phyloP scores from a whole-genome alignment of 2,329 filamentous ascomycete genomes.

The Fusarium pseudonygamai region DNA sequence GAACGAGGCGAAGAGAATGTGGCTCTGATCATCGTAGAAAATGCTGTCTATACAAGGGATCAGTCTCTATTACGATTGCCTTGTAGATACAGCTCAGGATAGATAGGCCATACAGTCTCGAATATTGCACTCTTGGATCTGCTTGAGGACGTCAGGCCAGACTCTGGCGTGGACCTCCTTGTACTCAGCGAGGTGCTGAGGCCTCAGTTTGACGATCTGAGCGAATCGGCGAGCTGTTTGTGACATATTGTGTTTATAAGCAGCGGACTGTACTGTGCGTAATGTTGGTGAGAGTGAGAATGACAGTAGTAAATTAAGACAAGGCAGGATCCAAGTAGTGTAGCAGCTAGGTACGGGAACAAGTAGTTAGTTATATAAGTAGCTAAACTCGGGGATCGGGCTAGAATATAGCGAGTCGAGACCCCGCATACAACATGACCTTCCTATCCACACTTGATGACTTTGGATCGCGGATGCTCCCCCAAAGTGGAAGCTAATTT shows the following conservation, averaged over 20 bases:
- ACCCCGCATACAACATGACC: constrained; percentile 27
- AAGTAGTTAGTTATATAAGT: constrained; percentile 1
- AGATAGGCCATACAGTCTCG: constrained; percentile 66
- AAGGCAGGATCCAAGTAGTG: background rate
- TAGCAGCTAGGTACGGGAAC: background rate
- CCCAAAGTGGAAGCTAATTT: background rate
- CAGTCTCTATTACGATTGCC: background rate
- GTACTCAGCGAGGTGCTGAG: constrained; percentile 72
- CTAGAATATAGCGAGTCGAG: constrained; percentile 29
- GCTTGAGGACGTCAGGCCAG: constrained; percentile 80
- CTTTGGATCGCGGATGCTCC: constrained; percentile 9
- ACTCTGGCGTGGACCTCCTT: constrained; percentile 77
- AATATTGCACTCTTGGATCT: constrained; percentile 81
- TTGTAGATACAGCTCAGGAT: background rate
- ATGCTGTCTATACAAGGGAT: constrained; percentile 70
- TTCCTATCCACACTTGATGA: background rate
- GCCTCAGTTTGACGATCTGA: constrained; percentile 78
- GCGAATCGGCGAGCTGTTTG: constrained; percentile 67
- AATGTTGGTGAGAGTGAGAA: background rate
- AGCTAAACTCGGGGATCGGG: constrained; percentile 30
- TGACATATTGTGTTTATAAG: constrained; percentile 14
- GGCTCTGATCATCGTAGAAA: constrained; percentile 70
- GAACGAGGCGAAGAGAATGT: constrained; percentile 78
- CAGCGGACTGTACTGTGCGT: background rate
- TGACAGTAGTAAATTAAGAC: background rate